Base-by-base conservation (phyloP, 208 protist genomes). In the Leishmania amazonensis region DNA sequence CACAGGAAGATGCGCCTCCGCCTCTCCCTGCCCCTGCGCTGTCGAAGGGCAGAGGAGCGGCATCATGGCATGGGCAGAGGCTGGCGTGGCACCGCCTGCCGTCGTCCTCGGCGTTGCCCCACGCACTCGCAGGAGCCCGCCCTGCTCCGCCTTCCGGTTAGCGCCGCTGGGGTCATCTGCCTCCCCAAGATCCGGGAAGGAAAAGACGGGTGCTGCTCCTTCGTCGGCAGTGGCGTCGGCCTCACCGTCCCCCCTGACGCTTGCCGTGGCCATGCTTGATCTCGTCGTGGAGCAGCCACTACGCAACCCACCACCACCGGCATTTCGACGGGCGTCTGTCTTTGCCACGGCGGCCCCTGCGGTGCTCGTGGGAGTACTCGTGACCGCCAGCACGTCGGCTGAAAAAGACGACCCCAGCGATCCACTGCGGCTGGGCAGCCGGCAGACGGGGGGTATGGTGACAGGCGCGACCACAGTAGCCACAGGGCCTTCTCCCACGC, bases 401-500 rank as follows among this genome's bases (percentile, higher is more conserved):
- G 81, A 84, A 40, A 84, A 42, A 45, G 81, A 77, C 28, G 75
- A 84, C 47, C 80, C 81, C 3, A 76, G 65, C 11, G 81, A 84
- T 24, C 75, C 81, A 49, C 76, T 42, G 35, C 81, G 75, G 5
- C 68, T 47, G 1, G 70, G 31, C 19, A 31, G 40, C 75, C 54
- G 75, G 75, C 21, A n/a, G 4, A 49, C 21, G 15, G 38, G 75
- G 3, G 57, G 35, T 11, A 45, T n/a, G n/a, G 49, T n/a, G 35
- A 21, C 31, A 76, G 49, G 60, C 35, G 72, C 72, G 21, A 15
- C 40, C 31, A 24, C n/a, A 35, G 21, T 45, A 54, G 47, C 47
- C 3, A 8, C 51, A 54, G 49, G 17, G 35, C 72, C 60, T 6
- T 47, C 57, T 35, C 21, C 38, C 38, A 13, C 49, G 35, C 9